These are phyloP conservation scores for Calocybe gangraenosa DNA, from an alignment of 768 basidiomycete genomes.

Conservation along the genomic window DNA sequence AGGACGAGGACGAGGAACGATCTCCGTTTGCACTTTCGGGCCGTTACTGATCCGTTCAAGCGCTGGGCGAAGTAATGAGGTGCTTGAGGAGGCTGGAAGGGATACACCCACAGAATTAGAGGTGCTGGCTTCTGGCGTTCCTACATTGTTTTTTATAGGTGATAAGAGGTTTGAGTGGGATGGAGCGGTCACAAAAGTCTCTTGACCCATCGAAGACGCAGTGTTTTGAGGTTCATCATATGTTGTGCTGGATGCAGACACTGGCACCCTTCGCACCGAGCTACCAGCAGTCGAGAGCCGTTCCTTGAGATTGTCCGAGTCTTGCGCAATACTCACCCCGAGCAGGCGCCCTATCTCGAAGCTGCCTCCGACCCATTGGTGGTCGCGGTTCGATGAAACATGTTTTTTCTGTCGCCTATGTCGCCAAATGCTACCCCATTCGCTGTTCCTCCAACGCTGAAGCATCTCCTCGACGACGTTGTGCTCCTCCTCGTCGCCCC, in stretches of 20 bases:
- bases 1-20: constrained; percentile 17
- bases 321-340: constrained; percentile 58
- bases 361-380: constrained; percentile 65
- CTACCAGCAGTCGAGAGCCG: constrained; percentile 7
- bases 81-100: constrained; percentile 13
- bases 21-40: constrained; percentile 15
- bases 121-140: constrained; percentile 2
- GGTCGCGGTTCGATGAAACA: constrained; percentile 9
- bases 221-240: constrained; percentile 5
- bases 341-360: constrained; percentile 79
- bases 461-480: constrained; percentile 53
- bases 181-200: constrained; percentile 24
- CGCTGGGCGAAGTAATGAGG: constrained; percentile 13
- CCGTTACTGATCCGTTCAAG: constrained; percentile 1
- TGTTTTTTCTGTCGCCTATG: constrained; percentile 30
- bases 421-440: constrained; percentile 52
- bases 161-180: constrained; percentile 10
- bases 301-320: constrained; percentile 19
- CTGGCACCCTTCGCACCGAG: constrained; percentile 4
- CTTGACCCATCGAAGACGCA: constrained; percentile 10
- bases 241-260: constrained; percentile 1
- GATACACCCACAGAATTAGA: constrained; percentile 6
- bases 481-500: constrained; percentile 54
- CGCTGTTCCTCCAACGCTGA: constrained; percentile 58
- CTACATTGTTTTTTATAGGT: constrained; percentile 2